A percentile compares a stretch with the other conserved stretches of the same genome.
Evolutionary conservation across 192 early-diverging fungal species (phyloP).

Genomic region (Dimargaris cristalligena): DNA sequence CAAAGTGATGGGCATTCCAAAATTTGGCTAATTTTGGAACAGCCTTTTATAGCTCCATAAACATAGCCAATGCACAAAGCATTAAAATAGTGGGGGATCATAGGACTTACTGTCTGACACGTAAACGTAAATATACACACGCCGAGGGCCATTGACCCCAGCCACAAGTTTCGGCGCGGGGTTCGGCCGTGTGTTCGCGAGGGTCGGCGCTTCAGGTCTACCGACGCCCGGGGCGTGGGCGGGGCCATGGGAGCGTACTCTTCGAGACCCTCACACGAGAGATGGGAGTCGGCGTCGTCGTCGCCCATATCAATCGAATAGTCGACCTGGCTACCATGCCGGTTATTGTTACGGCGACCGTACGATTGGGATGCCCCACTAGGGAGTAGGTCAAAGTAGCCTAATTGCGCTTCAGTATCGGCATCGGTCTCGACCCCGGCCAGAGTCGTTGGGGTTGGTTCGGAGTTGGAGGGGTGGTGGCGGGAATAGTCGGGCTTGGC

Average conservation of each 20-base stretch:
- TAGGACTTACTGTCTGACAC: not conserved
- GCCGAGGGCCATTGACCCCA: not conserved
- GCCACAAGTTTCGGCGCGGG: not conserved
- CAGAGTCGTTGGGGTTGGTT: no score
- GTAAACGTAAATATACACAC: not conserved
- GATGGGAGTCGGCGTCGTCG: constrained; percentile 2
- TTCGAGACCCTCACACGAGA: not conserved
- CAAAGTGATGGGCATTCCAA: not conserved
- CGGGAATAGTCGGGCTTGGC: no score
- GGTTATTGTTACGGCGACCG: no score
- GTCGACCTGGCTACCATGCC: no score
- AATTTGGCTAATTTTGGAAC: not conserved
- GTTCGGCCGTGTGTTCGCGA: not conserved
- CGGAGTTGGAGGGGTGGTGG: no score
- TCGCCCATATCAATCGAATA: no score
- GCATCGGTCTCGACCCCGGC: no score
- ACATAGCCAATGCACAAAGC: not conserved
- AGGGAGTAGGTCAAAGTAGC: no score
- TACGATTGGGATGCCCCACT: no score
- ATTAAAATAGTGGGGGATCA: not conserved
- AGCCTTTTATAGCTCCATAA: not conserved
- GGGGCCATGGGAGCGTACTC: not conserved
- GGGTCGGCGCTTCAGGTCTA: not conserved
- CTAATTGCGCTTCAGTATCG: no score
- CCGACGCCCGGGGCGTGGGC: not conserved